These are phyloP conservation scores for Pleurotus djamor DNA, from an alignment of 768 basidiomycete species.

Conservation along the genomic window DNA sequence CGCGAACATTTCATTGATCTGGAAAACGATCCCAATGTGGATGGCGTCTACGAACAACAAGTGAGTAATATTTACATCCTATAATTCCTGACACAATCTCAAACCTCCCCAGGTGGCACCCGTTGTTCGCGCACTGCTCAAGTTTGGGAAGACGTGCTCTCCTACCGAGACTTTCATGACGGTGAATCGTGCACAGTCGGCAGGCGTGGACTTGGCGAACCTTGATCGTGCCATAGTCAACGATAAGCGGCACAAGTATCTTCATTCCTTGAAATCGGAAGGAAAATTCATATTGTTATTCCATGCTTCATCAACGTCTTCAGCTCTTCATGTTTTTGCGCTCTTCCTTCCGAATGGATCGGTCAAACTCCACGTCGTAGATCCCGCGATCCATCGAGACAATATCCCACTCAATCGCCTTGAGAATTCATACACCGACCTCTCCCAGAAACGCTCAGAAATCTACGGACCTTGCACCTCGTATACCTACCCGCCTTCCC, in stretches of 20 bases:
- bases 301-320: slow-evolving; percentile 70
- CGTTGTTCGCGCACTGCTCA: slow-evolving; percentile 75
- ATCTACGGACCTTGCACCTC: slow-evolving; percentile 39
- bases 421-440: slow-evolving; percentile 68
- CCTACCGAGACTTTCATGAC: slow-evolving; percentile 65
- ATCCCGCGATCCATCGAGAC: slow-evolving; percentile 85
- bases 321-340: slow-evolving; percentile 82
- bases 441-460: slow-evolving; percentile 48
- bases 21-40: slow-evolving; percentile 91
- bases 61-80: slow-evolving; percentile 32
- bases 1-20: slow-evolving; percentile 92
- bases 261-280: slow-evolving; percentile 58
- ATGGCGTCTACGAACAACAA: slow-evolving; percentile 93
- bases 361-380: slow-evolving; percentile 85
- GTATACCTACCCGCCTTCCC: slow-evolving; percentile 61
- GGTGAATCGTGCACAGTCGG: slow-evolving; percentile 77
- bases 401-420: slow-evolving; percentile 61
- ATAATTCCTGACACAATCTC: background rate
- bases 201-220: slow-evolving; percentile 82
- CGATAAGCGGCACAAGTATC: slow-evolving; percentile 64
- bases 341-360: slow-evolving; percentile 74
- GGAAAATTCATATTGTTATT: slow-evolving; percentile 87
- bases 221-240: slow-evolving; percentile 62
- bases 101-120: slow-evolving; percentile 65
- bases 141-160: slow-evolving; percentile 80